Evolutionary conservation across 2,329 filamentous ascomycete species (phyloP).

Genomic region (Lachnellula occidentalis): DNA sequence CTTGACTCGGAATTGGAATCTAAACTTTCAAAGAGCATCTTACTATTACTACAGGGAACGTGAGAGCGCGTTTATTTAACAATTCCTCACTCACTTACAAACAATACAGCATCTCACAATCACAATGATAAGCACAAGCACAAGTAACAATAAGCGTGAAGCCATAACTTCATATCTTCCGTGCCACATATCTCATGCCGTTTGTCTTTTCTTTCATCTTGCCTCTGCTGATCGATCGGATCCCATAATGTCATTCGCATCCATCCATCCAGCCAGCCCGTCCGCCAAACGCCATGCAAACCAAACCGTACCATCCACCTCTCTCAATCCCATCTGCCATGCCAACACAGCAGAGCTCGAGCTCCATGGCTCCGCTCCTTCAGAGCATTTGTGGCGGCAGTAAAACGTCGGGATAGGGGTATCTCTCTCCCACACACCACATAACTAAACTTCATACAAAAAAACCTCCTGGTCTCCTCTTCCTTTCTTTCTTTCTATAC

Average conservation of each 20-base stretch:
- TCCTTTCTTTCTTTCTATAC: constrained; percentile 9
- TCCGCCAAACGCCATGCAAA: constrained; percentile 1
- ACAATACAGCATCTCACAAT: no score
- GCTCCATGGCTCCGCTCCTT: not conserved
- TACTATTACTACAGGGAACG: no score
- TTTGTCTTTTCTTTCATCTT: constrained; percentile 2
- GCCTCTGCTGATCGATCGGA: not conserved
- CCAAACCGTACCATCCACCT: not conserved
- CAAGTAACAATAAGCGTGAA: constrained; percentile 13
- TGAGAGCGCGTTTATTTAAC: no score
- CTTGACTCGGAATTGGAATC: no score
- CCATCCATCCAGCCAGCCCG: not conserved
- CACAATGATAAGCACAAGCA: not conserved
- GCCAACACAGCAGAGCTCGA: not conserved
- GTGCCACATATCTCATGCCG: constrained; percentile 16
- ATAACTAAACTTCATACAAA: constrained; percentile 14
- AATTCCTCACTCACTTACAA: no score
- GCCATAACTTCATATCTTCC: constrained; percentile 21
- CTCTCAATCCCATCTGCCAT: not conserved
- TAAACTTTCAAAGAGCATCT: no score
- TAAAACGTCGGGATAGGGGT: not conserved
- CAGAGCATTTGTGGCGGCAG: not conserved
- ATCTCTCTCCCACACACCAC: constrained; percentile 1
- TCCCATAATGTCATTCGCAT: not conserved
- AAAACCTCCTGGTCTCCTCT: not conserved